These are phyloP conservation scores for Dionaea muscipula DNA, from an alignment of 179 eudicot species.

Conservation along the genomic window DNA sequence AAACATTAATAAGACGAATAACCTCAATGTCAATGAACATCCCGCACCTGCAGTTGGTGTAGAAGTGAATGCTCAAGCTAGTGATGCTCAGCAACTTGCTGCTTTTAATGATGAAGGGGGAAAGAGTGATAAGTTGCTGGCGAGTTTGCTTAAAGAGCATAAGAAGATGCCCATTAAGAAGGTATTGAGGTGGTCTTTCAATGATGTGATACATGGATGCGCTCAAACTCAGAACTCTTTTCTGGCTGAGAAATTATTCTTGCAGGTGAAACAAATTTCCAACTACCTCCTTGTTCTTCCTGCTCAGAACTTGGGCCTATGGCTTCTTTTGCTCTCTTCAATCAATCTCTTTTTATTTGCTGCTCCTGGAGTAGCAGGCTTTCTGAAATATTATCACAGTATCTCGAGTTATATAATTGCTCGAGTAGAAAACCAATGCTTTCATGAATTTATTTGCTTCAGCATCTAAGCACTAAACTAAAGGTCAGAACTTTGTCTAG, in stretches of 20 bases:
- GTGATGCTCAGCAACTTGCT: conserved; percentile 9
- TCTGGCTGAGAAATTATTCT: conserved; percentile 56
- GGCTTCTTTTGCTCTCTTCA: background rate
- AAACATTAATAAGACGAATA: conserved; percentile 16
- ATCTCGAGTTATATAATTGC: too few relatives aligned
- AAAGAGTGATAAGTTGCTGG: conserved; percentile 9
- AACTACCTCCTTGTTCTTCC: background rate
- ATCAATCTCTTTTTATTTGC: background rate
- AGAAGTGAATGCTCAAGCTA: conserved; percentile 14
- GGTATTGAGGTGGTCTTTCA: conserved; percentile 62
- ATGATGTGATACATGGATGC: conserved; percentile 61
- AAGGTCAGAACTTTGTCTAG: conserved; percentile 15
- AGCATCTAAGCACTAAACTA: too few relatives aligned
- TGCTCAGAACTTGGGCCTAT: background rate
- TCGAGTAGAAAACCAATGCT: too few relatives aligned
- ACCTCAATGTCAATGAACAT: conserved; percentile 14
- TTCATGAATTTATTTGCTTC: too few relatives aligned
- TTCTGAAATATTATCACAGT: background rate
- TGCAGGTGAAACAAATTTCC: conserved; percentile 42
- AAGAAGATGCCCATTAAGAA: conserved; percentile 24
- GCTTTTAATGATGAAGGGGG: conserved; percentile 11
- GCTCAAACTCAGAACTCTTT: conserved; percentile 24
- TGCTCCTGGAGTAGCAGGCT: background rate
- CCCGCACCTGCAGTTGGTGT: conserved; percentile 18
- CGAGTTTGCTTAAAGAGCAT: conserved; percentile 15